Base-by-base conservation (phyloP, 2,329 filamentous ascomycete species). In the Aureobasidium sp. region DNA sequence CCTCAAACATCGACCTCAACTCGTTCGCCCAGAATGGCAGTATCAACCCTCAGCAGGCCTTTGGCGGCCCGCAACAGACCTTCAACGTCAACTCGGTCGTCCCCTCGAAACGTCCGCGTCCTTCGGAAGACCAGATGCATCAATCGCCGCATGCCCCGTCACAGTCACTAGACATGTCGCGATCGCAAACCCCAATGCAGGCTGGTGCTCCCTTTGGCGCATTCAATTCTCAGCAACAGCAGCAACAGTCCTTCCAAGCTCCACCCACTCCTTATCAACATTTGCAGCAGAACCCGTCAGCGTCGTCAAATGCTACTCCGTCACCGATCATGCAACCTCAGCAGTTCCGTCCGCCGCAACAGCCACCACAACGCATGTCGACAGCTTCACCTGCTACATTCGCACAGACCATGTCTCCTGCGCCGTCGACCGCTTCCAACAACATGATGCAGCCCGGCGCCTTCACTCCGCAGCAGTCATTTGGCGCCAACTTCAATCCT, bases 371-470 rank as follows among this genome's bases (percentile, higher is more conserved):
- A 66, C 69, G 91, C 70, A 90, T 97, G 74, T 88, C 91, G 66
- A 97, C 93, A 49, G 88, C 91, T 47, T 97, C 94, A 36, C 93
- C 94, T 3, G 93, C 94, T 74, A 90, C 91, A 1, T 96, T 95
- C 73, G 92, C 89, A 1, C 89, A 89, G 16, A 89, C 92, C 70
- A 82, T 87, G 63, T 94, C 90, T 3, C 89, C 90, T 11, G 84
- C 88, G 16, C 84, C 88, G 16, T 88, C 89, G 29, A 89, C 94
- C 65, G 87, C 90, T 67, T 82, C 80, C 32, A 85, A 62, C 48
- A 63, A 54, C 32, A 59, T 63, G 54, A 53, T 53, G 54, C 61
- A 63, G 30, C 37, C 44, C 7, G 54, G 55, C 41, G 76, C 81
- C 62, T 80, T 82, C 37, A 66, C 66, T 52, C 67, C 67, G 61